Percentiles rank a stretch among this genome's conserved stretches.
Conservation (phyloP, 495 filamentous ascomycete species). For the Trichoderma gamsii region DNA sequence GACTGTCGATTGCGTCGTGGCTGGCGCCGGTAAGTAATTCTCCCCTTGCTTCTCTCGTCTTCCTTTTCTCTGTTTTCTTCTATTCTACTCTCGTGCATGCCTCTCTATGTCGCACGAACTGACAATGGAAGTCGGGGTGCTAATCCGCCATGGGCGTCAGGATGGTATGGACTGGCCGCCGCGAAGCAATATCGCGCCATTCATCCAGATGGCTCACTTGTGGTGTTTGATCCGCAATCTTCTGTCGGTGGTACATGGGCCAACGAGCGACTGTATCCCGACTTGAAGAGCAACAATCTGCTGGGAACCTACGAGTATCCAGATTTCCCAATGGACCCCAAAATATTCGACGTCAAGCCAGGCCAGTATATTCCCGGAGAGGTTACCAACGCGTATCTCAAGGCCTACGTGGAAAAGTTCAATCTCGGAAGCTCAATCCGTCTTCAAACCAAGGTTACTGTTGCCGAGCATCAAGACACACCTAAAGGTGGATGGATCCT, state of each 20-base stretch:
- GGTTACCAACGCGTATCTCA: slow-evolving; percentile 60
- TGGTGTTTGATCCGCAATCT: slow-evolving; percentile 34
- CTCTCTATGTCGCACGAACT: not conserved
- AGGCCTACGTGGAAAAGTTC: slow-evolving; percentile 55
- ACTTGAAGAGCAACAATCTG: slow-evolving; percentile 55
- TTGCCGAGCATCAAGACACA: slow-evolving; percentile 41
- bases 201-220: slow-evolving; percentile 33
- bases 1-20: slow-evolving; percentile 37
- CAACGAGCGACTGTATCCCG: slow-evolving; percentile 56
- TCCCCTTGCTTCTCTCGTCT: not conserved
- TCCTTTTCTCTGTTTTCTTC: not conserved
- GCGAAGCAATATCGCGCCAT: slow-evolving; percentile 39
- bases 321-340: slow-evolving; percentile 64
- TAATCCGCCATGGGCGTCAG: slow-evolving; percentile 20
- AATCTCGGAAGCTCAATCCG: slow-evolving; percentile 49
- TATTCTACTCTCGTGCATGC: not conserved
- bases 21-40: slow-evolving; percentile 37
- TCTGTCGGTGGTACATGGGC: slow-evolving; percentile 67
- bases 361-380: slow-evolving; percentile 65
- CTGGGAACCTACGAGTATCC: slow-evolving; percentile 65
- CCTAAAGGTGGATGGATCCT: slow-evolving; percentile 36
- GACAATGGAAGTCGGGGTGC: not conserved
- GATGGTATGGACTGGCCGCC: slow-evolving; percentile 36
- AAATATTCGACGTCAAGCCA: slow-evolving; percentile 51
- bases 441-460: slow-evolving; percentile 45